These are phyloP conservation scores for Neoscytalidium dimidiatum DNA, from an alignment of 2,329 filamentous ascomycete genomes.

Conservation along the genomic window DNA sequence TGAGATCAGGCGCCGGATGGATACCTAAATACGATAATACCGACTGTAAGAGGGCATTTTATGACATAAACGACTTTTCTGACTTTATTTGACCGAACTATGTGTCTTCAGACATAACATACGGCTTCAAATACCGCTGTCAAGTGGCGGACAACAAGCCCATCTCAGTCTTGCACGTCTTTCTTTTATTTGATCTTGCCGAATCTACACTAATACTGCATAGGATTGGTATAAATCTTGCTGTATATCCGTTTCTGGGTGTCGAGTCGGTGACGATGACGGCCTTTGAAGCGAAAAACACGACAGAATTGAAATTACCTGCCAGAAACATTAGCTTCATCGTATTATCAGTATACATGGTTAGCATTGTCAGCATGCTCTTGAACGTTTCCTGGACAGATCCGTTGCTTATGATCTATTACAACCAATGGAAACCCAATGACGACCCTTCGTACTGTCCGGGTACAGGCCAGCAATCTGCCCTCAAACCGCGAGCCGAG, in stretches of 20 bases:
- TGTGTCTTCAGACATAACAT: conserved; percentile 13
- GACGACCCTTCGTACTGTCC: neutral
- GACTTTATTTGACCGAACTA: neutral
- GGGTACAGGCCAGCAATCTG: neutral
- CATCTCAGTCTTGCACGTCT: conserved; percentile 30
- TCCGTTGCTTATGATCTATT: conserved; percentile 24
- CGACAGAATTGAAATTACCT: conserved; percentile 27
- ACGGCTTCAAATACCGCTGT: conserved; percentile 24
- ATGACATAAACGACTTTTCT: no score
- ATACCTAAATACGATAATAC: neutral
- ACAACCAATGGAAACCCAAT: neutral
- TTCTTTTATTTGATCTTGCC: neutral
- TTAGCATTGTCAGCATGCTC: conserved; percentile 29
- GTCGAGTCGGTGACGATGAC: conserved; percentile 38
- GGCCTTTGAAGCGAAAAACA: conserved; percentile 35
- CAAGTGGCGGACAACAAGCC: conserved; percentile 27
- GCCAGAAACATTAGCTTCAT: conserved; percentile 34
- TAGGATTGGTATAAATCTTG: conserved; percentile 33
- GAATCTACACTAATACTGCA: neutral
- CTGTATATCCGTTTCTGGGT: conserved; percentile 36
- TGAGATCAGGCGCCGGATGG: neutral
- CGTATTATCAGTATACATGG: conserved; percentile 29
- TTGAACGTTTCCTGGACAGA: conserved; percentile 30
- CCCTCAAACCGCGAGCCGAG: neutral
- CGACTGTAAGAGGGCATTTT: neutral